These are phyloP conservation scores for Cyberlindnera xylosilytica DNA, from an alignment of 805 yeast genomes.

Conservation along the genomic window DNA sequence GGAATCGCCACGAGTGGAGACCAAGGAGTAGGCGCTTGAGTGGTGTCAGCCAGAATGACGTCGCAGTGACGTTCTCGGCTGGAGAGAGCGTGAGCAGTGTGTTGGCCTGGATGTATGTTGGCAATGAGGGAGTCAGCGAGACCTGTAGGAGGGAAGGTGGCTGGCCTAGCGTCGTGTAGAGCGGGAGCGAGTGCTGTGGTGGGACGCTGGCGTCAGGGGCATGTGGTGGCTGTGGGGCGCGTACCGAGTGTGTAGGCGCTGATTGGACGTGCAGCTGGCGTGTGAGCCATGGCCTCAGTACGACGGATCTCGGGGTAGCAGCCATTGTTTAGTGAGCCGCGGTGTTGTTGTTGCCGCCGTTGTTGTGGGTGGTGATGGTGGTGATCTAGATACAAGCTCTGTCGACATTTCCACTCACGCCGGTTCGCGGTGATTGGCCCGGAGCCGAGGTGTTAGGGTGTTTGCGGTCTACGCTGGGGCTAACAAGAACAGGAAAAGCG, in stretches of 20 bases:
- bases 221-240: conserved; percentile 8
- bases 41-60: conserved; percentile 29
- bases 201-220: background rate
- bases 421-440: too few relatives aligned
- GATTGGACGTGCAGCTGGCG: conserved; percentile 17
- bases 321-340: too few relatives aligned
- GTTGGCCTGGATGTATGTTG: conserved; percentile 46
- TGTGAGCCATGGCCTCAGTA: too few relatives aligned
- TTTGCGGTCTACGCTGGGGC: background rate
- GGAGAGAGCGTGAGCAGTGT: conserved; percentile 43
- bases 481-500: background rate
- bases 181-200: conserved; percentile 21
- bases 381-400: too few relatives aligned
- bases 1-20: conserved; percentile 42
- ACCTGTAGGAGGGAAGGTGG: conserved; percentile 48
- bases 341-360: too few relatives aligned
- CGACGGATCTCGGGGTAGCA: too few relatives aligned
- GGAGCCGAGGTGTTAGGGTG: too few relatives aligned
- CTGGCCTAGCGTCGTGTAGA: conserved; percentile 43
- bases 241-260: conserved; percentile 15
- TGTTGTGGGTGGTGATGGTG: too few relatives aligned
- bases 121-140: conserved; percentile 58
- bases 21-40: conserved; percentile 44
- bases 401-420: too few relatives aligned
- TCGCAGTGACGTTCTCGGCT: conserved; percentile 2